Percentiles rank a stretch among this genome's conserved stretches.
These are phyloP conservation scores for Umbelopsis sp. DNA, from an alignment of 192 early-diverging fungal species.

Conservation along the genomic window DNA sequence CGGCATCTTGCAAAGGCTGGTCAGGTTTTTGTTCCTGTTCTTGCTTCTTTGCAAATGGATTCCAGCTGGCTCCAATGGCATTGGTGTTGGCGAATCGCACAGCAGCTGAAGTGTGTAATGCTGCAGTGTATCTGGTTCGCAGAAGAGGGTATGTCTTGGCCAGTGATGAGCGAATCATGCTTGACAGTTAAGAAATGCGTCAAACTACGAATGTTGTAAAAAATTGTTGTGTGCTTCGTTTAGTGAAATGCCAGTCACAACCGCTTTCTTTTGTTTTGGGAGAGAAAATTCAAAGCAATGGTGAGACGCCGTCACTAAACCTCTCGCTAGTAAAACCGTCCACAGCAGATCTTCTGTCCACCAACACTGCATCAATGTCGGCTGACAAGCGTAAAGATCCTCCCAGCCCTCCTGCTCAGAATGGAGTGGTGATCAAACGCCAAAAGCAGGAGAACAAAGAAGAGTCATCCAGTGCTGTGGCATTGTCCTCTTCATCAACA, in stretches of 20 bases:
- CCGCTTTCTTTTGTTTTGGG: not conserved
- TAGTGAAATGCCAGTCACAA: not conserved
- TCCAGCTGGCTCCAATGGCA: not conserved
- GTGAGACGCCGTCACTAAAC: not conserved
- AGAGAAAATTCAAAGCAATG: not conserved
- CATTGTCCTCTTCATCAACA: not conserved
- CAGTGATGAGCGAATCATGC: constrained; percentile 18
- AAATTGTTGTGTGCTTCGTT: not conserved
- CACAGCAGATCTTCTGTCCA: too few relatives aligned
- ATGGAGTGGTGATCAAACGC: constrained; percentile 14
- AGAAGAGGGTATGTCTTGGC: constrained; percentile 18
- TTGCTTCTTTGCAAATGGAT: constrained; percentile 19
- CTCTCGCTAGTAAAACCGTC: too few relatives aligned
- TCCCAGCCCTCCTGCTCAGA: constrained; percentile 2
- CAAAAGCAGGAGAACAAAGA: constrained; percentile 17
- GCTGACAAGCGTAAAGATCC: constrained; percentile 16
- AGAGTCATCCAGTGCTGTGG: constrained; percentile 1
- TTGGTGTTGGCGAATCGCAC: not conserved
- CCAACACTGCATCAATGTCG: not conserved
- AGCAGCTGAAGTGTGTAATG: constrained; percentile 5
- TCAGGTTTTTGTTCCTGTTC: constrained; percentile 5
- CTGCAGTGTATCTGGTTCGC: constrained; percentile 8
- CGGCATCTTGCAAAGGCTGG: constrained; percentile 8
- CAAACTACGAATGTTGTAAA: not conserved
- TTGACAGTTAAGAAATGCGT: not conserved